These are phyloP conservation scores for Citrus inodora DNA, from an alignment of 345 rosid genomes.

Conservation along the genomic window DNA sequence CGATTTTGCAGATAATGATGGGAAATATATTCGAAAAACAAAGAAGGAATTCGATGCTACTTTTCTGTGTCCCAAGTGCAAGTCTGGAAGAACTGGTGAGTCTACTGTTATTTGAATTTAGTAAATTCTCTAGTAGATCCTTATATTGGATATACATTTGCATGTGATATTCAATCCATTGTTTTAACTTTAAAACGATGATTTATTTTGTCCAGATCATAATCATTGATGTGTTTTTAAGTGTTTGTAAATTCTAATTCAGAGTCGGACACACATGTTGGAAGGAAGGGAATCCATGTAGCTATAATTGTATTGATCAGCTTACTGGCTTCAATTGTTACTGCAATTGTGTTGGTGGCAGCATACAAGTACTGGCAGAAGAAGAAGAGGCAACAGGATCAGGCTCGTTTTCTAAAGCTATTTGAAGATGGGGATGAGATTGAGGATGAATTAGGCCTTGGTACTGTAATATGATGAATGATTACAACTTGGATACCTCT, in stretches of 20 bases:
- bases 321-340: slow-evolving; percentile 32
- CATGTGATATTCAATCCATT: background rate
- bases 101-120: background rate
- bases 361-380: slow-evolving; percentile 61
- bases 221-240: background rate
- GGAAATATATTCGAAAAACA: slow-evolving; percentile 45
- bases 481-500: background rate
- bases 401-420: slow-evolving; percentile 78
- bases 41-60: slow-evolving; percentile 61
- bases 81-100: slow-evolving; percentile 23
- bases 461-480: slow-evolving; percentile 23
- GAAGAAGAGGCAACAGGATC: slow-evolving; percentile 81
- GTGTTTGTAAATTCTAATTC: slow-evolving; percentile 33
- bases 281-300: slow-evolving; percentile 32
- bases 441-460: slow-evolving; percentile 80
- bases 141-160: background rate
- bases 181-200: background rate
- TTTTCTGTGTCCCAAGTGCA: slow-evolving; percentile 62
- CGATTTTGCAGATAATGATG: slow-evolving; percentile 53
- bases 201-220: background rate
- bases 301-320: slow-evolving; percentile 46
- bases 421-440: slow-evolving; percentile 89
- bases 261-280: slow-evolving; percentile 16
- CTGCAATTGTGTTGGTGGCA: slow-evolving; percentile 29
- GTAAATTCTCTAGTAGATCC: background rate